Conservation (phyloP, 176 grass and related monocot genomes). For the Raddia distichophylla region DNA sequence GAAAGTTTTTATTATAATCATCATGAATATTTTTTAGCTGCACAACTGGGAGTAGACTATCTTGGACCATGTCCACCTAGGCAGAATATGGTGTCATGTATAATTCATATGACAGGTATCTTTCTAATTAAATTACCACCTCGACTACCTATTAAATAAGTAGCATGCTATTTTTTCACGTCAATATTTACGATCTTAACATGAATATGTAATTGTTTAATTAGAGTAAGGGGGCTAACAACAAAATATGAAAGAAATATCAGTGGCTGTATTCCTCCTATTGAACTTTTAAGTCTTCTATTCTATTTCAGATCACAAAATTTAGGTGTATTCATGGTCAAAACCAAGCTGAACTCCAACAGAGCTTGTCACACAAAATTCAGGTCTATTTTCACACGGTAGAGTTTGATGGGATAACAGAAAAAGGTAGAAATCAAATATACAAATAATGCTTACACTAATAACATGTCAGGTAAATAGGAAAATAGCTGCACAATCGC, state of each 20-base stretch:
- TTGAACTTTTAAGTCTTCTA: too few species aligned
- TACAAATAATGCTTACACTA: too few species aligned
- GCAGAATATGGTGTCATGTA: background rate
- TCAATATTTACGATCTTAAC: background rate
- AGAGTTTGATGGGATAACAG: too few species aligned
- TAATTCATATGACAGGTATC: background rate
- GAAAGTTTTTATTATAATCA: background rate
- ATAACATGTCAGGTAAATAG: too few species aligned
- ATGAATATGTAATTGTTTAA: constrained; percentile 10
- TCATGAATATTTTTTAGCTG: background rate
- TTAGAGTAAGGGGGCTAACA: constrained; percentile 12
- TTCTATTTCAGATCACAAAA: background rate
- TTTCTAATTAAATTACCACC: background rate
- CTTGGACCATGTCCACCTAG: background rate
- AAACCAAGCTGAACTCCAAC: constrained; percentile 49
- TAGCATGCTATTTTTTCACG: background rate
- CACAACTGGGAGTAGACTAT: background rate
- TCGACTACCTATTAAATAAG: background rate
- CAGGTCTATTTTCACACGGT: too few species aligned
- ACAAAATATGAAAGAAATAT: background rate
- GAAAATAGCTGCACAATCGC: too few species aligned
- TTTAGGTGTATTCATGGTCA: constrained; percentile 7
- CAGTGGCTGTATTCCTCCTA: background rate
- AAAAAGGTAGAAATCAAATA: too few species aligned
- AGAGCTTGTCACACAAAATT: background rate